These are phyloP conservation scores for Mycena rosella DNA, from an alignment of 768 basidiomycete species.

Conservation along the genomic window DNA sequence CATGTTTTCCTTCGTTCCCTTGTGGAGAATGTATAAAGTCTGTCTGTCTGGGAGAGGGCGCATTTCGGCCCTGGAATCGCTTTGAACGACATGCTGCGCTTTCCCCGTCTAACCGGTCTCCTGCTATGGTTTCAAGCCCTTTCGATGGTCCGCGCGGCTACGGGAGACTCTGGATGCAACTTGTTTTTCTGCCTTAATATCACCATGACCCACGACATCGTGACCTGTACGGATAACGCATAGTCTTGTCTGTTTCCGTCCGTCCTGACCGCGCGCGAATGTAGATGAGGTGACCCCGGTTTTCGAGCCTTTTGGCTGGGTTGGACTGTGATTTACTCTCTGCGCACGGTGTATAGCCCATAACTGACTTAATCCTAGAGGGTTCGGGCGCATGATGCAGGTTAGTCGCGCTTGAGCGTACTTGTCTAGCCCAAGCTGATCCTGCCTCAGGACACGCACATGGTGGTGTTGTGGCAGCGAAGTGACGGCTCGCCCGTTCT, in stretches of 20 bases:
- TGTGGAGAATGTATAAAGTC: slow-evolving; percentile 29
- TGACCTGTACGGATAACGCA: slow-evolving; percentile 26
- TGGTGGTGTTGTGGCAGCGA: slow-evolving; percentile 68
- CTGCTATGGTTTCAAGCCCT: slow-evolving; percentile 30
- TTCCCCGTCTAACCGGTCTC: slow-evolving; percentile 17
- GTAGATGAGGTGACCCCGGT: slow-evolving; percentile 27
- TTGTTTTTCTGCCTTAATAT: slow-evolving; percentile 35
- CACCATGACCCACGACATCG: slow-evolving; percentile 20
- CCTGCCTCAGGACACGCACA: slow-evolving; percentile 52
- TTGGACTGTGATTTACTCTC: slow-evolving; percentile 58
- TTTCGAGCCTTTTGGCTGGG: slow-evolving; percentile 60
- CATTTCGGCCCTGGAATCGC: slow-evolving; percentile 13
- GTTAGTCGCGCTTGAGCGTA: background rate
- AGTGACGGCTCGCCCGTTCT: slow-evolving; percentile 67
- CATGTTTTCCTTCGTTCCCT: slow-evolving; percentile 20
- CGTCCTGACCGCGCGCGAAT: background rate
- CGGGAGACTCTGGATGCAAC: slow-evolving; percentile 32
- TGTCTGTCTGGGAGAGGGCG: background rate
- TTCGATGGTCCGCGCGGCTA: slow-evolving; percentile 17
- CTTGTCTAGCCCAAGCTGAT: background rate
- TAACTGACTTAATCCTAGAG: background rate
- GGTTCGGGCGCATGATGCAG: slow-evolving; percentile 64
- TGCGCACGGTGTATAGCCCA: background rate
- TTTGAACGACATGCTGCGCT: slow-evolving; percentile 15
- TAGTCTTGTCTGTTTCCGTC: background rate